Evolutionary conservation across 495 filamentous ascomycete species (phyloP).

Genomic region (Polyplosphaeria fusca): DNA sequence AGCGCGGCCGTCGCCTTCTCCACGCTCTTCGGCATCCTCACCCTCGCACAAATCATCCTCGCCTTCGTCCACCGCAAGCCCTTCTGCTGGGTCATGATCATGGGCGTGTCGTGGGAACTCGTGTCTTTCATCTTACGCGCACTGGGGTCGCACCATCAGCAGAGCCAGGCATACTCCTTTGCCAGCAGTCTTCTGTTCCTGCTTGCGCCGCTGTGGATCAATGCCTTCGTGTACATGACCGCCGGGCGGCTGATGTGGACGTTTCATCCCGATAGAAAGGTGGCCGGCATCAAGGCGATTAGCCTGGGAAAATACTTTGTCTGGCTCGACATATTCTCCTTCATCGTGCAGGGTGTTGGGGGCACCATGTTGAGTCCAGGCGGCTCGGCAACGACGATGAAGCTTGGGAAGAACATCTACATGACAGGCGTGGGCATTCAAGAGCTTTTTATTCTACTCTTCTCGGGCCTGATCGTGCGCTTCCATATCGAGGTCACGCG

Average conservation of each 20-base stretch:
- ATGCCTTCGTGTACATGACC: slow-evolving; percentile 69
- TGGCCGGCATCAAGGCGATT: slow-evolving; percentile 51
- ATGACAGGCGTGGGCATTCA: slow-evolving; percentile 61
- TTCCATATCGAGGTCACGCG: slow-evolving; percentile 48
- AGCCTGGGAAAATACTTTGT: slow-evolving; percentile 58
- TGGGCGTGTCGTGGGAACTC: slow-evolving; percentile 48
- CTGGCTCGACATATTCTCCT: slow-evolving; percentile 58
- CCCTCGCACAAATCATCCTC: slow-evolving; percentile 25
- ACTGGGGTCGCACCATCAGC: slow-evolving; percentile 43
- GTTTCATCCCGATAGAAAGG: slow-evolving; percentile 49
- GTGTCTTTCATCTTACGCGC: slow-evolving; percentile 44
- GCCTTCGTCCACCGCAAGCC: slow-evolving; percentile 30
- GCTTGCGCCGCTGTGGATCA: slow-evolving; percentile 47
- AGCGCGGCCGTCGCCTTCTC: slow-evolving; percentile 27
- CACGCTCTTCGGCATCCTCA: slow-evolving; percentile 30
- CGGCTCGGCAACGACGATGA: slow-evolving; percentile 22
- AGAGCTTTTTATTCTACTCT: slow-evolving; percentile 56
- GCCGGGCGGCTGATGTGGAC: slow-evolving; percentile 59
- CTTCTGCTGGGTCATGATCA: slow-evolving; percentile 52
- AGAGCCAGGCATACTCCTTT: slow-evolving; percentile 33
- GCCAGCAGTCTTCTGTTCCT: slow-evolving; percentile 28
- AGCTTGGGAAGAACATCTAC: slow-evolving; percentile 56
- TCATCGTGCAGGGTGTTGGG: slow-evolving; percentile 60
- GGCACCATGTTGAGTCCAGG: slow-evolving; percentile 45
- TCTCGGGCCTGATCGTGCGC: slow-evolving; percentile 46